A percentile compares a stretch with the other conserved stretches of the same genome.
phyloP scores from a whole-genome alignment of 192 early-diverging fungal genomes.

The Backusella psychrophila region DNA sequence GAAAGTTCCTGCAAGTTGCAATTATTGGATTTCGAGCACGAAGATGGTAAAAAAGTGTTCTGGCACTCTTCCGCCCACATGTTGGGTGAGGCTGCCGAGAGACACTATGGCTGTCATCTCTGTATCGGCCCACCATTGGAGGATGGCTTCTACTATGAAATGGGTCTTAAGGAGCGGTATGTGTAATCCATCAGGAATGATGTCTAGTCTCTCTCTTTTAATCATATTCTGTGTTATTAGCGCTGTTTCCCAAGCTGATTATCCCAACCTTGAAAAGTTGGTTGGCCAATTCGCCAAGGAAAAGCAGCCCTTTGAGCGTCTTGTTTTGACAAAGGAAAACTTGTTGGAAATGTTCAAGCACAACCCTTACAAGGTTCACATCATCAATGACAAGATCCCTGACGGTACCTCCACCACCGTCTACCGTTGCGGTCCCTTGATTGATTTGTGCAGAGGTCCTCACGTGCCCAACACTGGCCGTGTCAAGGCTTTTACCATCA shows the following conservation, averaged over 20 bases:
- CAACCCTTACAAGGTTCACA: conserved; percentile 96
- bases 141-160: conserved; percentile 96
- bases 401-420: conserved; percentile 95
- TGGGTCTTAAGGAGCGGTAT: conserved; percentile 77
- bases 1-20: conserved; percentile 80
- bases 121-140: conserved; percentile 97
- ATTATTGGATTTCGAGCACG: conserved; percentile 91
- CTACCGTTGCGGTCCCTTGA: conserved; percentile 97
- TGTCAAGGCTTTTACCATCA: conserved; percentile 91
- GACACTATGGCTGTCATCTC: conserved; percentile 96
- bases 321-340: conserved; percentile 84
- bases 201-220: not conserved
- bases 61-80: conserved; percentile 99
- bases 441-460: conserved; percentile 96
- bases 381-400: conserved; percentile 89
- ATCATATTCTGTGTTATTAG: conserved; percentile 32
- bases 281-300: conserved; percentile 89
- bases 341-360: conserved; percentile 97
- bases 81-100: conserved; percentile 95
- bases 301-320: conserved; percentile 93
- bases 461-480: conserved; percentile 93
- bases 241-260: conserved; percentile 81
- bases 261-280: conserved; percentile 81
- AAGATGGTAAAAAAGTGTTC: conserved; percentile 92
- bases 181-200: not conserved